Evolutionary conservation across 495 filamentous ascomycete genomes (phyloP).

Genomic region (Penicillium samsonianum): DNA sequence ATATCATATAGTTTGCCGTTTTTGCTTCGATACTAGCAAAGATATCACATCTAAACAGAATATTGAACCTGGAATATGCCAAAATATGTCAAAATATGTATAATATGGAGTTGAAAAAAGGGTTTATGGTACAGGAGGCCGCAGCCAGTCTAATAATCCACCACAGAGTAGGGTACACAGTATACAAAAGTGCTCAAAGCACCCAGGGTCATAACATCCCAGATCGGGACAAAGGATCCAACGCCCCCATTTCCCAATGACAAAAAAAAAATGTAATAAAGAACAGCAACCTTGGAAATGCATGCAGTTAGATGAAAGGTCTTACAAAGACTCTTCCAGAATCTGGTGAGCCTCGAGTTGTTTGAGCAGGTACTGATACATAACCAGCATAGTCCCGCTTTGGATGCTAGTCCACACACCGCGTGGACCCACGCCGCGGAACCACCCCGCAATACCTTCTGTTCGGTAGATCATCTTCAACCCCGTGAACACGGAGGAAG

Average conservation of each 20-base stretch:
- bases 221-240: conserved; percentile 18
- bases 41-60: not conserved
- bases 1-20: not conserved
- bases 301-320: conserved; percentile 17
- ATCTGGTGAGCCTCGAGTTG: conserved; percentile 60
- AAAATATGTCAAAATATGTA: conserved; percentile 4
- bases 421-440: conserved; percentile 90
- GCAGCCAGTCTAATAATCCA: conserved; percentile 21
- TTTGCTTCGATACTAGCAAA: not conserved
- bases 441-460: conserved; percentile 88
- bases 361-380: conserved; percentile 87
- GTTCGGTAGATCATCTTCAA: conserved; percentile 82
- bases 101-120: conserved; percentile 8
- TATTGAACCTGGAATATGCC: not conserved
- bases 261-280: conserved; percentile 9
- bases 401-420: conserved; percentile 98
- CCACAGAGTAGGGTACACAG: conserved; percentile 15
- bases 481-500: conserved; percentile 83
- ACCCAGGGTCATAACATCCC: conserved; percentile 11
- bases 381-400: conserved; percentile 92
- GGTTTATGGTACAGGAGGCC: conserved; percentile 18
- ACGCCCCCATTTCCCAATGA: conserved; percentile 33
- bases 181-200: conserved; percentile 13
- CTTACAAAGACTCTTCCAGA: conserved; percentile 34
- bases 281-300: conserved; percentile 13